Evolutionary conservation across 768 basidiomycete genomes (phyloP).

Genomic region (Mycena galericulata): DNA sequence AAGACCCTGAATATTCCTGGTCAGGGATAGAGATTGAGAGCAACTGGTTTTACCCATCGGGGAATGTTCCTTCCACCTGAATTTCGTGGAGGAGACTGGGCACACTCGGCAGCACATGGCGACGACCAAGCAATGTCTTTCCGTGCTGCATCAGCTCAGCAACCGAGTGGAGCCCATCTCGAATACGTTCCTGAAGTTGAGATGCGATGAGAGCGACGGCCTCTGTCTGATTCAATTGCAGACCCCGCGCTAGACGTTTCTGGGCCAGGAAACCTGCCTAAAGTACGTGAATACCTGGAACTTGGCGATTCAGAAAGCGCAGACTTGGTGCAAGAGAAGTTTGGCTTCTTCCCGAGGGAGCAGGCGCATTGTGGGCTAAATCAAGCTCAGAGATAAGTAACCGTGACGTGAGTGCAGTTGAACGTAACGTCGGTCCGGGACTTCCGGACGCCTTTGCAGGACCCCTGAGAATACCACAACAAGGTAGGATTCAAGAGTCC

Average conservation of each 20-base stretch:
- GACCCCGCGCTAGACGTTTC: slow-evolving; percentile 93
- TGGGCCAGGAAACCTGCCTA: slow-evolving; percentile 92
- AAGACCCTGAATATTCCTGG: slow-evolving; percentile 69
- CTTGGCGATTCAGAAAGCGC: slow-evolving; percentile 1
- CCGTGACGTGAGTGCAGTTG: slow-evolving; percentile 7
- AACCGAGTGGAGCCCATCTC: slow-evolving; percentile 90
- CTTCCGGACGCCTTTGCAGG: no score
- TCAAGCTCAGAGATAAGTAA: neutral
- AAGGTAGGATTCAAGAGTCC: no score
- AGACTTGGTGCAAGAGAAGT: slow-evolving; percentile 65
- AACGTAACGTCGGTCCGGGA: no score
- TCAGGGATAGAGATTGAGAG: slow-evolving; percentile 11
- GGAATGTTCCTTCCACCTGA: slow-evolving; percentile 94
- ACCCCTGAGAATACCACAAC: no score
- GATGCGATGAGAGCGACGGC: slow-evolving; percentile 90
- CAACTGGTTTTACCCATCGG: slow-evolving; percentile 72
- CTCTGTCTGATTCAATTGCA: slow-evolving; percentile 89
- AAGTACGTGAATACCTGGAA: slow-evolving; percentile 11
- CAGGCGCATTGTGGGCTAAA: slow-evolving; percentile 58
- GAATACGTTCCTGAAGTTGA: slow-evolving; percentile 93
- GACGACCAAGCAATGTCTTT: slow-evolving; percentile 85
- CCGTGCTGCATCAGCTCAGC: slow-evolving; percentile 95
- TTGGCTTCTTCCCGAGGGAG: slow-evolving; percentile 72
- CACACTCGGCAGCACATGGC: slow-evolving; percentile 91
- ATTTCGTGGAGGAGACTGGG: slow-evolving; percentile 83